These are phyloP conservation scores for Pelargonium nanum DNA, from an alignment of 345 rosid species.

Conservation along the genomic window DNA sequence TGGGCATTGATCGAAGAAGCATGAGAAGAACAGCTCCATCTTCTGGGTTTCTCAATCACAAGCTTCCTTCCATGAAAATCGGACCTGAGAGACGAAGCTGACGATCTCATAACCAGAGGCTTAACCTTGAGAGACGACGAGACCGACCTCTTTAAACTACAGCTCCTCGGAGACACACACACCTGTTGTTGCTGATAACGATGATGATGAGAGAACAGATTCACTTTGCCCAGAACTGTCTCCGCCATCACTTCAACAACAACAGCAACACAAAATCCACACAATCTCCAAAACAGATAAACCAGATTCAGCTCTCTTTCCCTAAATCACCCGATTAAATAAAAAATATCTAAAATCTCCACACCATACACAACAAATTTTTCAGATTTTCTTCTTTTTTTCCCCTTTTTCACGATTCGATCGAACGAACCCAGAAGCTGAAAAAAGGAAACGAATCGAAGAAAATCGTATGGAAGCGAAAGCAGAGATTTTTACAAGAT, in stretches of 20 bases:
- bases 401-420: not conserved
- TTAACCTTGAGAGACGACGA: not conserved
- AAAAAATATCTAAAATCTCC: not conserved
- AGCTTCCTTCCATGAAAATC: conserved; percentile 40
- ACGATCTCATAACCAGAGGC: conserved; percentile 8
- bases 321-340: not conserved
- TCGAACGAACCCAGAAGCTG: not conserved
- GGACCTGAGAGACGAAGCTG: conserved; percentile 6
- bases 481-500: not conserved
- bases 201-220: conserved; percentile 3
- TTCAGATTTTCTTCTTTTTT: not conserved
- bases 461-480: not conserved
- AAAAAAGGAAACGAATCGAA: not conserved
- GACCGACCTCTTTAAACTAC: not conserved
- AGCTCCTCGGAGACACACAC: conserved; percentile 4
- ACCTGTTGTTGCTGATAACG: not conserved
- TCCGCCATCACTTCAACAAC: conserved; percentile 3
- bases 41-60: conserved; percentile 21
- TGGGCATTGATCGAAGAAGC: conserved; percentile 33
- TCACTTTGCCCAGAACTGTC: conserved; percentile 5
- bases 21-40: conserved; percentile 5
- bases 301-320: not conserved
- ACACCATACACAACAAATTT: too few relatives aligned
- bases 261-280: not conserved
- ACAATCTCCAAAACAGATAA: not conserved